Evolutionary conservation across 1,284 basidiomycete genomes (phyloP).

Genomic region (Trametes polyzona): DNA sequence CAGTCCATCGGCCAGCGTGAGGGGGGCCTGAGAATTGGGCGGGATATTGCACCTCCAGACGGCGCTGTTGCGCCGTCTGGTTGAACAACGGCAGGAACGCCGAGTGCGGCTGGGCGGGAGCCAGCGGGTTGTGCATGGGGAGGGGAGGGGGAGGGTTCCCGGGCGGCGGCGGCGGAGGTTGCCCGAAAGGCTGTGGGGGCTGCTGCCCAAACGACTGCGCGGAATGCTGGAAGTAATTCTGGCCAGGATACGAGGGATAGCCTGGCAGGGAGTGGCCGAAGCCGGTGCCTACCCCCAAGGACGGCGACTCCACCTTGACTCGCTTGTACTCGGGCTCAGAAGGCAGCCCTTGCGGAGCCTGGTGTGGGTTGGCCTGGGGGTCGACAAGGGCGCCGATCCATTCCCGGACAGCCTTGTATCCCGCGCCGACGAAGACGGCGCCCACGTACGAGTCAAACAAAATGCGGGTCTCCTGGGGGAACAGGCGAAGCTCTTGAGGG

Average conservation of each 20-base stretch:
- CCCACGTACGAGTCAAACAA: constrained; percentile 72
- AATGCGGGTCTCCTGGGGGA: constrained; percentile 54
- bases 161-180: constrained; percentile 35
- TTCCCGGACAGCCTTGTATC: constrained; percentile 50
- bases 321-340: constrained; percentile 30
- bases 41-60: constrained; percentile 61
- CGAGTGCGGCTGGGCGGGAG: constrained; percentile 58
- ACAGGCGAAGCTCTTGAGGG: too few species aligned
- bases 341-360: constrained; percentile 24
- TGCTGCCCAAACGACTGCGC: constrained; percentile 11
- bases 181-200: too few species aligned
- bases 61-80: constrained; percentile 67
- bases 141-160: constrained; percentile 37
- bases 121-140: constrained; percentile 50
- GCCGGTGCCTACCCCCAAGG: constrained; percentile 4
- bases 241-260: background rate
- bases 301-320: constrained; percentile 30
- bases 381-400: constrained; percentile 54
- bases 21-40: constrained; percentile 62
- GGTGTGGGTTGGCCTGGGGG: constrained; percentile 38
- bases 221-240: constrained; percentile 1
- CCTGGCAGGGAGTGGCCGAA: constrained; percentile 1
- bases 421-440: constrained; percentile 61
- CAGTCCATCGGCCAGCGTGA: constrained; percentile 68
- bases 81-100: constrained; percentile 74